These are phyloP conservation scores for Uronychia binucleata DNA, from an alignment of 73 alveolate species.

Conservation along the genomic window DNA sequence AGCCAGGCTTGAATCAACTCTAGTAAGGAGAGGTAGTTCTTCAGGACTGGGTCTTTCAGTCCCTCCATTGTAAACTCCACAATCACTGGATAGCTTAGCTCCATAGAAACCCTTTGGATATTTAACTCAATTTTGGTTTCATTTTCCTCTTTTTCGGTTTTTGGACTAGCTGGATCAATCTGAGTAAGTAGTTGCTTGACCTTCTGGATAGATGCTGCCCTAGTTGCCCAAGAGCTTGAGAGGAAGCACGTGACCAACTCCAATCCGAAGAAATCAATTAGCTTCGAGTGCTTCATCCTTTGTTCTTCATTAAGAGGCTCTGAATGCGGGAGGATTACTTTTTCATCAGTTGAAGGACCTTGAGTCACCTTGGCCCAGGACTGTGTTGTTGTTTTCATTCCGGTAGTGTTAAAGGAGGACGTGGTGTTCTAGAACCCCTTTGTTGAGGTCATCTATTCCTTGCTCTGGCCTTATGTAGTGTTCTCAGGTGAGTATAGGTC, in stretches of 20 bases:
- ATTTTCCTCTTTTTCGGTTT: conserved; percentile 14
- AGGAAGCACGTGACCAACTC: conserved; percentile 38
- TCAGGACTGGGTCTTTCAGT: conserved; percentile 40
- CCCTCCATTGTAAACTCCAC: conserved; percentile 37
- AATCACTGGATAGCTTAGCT: conserved; percentile 10
- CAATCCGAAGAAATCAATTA: conserved; percentile 22
- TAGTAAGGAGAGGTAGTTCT: conserved; percentile 3
- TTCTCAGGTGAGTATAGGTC: background rate
- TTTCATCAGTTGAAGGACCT: background rate
- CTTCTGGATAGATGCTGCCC: conserved; percentile 24
- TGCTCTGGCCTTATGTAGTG: background rate
- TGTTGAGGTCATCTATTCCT: background rate
- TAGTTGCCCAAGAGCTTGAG: conserved; percentile 31
- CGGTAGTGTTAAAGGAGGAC: background rate
- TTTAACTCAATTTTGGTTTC: conserved; percentile 3
- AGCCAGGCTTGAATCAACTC: conserved; percentile 21
- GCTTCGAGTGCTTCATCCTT: background rate
- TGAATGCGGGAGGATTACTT: conserved; percentile 40
- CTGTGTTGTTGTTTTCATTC: background rate
- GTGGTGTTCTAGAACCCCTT: background rate
- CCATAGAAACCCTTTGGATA: conserved; percentile 13
- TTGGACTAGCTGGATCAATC: conserved; percentile 36
- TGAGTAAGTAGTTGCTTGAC: conserved; percentile 7
- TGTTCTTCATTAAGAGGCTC: conserved; percentile 38
- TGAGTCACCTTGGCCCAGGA: background rate